Percentiles rank a stretch among this genome's conserved stretches.
Conservation (phyloP, 805 yeast genomes). For the Candida lessepsii region DNA sequence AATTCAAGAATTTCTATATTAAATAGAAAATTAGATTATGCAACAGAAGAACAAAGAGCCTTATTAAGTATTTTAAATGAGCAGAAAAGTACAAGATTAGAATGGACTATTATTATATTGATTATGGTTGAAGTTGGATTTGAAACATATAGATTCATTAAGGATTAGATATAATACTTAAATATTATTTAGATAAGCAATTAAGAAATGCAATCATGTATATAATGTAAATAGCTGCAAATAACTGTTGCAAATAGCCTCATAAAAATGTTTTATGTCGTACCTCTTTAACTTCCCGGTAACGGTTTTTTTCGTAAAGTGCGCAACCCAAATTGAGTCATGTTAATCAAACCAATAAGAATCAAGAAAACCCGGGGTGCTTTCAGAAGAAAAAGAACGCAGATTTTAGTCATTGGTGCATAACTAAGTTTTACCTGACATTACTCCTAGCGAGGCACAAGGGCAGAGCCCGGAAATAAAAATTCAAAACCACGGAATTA, state of each 20-base stretch:
- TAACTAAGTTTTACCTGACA: too few species aligned
- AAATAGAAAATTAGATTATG: constrained; percentile 84
- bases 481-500: background rate
- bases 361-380: background rate
- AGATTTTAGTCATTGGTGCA: too few species aligned
- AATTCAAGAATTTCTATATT: constrained; percentile 73
- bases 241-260: too few species aligned
- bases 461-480: too few species aligned
- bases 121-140: constrained; percentile 84
- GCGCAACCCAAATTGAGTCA: constrained; percentile 6
- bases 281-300: constrained; percentile 1
- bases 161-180: too few species aligned
- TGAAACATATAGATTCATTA: constrained; percentile 67
- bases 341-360: constrained; percentile 5
- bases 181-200: too few species aligned
- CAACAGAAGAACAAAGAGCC: constrained; percentile 83
- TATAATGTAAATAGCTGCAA: constrained; percentile 1
- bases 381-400: too few species aligned
- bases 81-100: constrained; percentile 70
- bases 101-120: constrained; percentile 83
- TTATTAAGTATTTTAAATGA: constrained; percentile 73
- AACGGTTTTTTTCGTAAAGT: constrained; percentile 5
- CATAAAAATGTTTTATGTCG: background rate
- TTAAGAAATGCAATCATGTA: background rate
- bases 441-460: too few species aligned